Base-by-base conservation (phyloP, 164 flowering plant species). In the Cinnamomum micranthum region DNA sequence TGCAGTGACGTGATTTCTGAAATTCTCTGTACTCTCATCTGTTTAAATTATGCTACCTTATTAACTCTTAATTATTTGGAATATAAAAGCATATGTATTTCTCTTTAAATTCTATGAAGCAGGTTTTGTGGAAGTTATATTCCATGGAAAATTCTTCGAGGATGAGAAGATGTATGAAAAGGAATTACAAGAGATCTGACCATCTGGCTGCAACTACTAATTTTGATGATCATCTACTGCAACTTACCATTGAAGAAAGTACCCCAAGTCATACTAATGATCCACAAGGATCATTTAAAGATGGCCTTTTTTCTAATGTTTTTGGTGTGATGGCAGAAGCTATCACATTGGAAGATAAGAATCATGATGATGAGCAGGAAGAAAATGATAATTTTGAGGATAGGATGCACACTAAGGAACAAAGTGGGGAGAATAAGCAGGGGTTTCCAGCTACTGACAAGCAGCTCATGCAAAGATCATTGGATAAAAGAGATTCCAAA, bases 101-200 rank as follows among this genome's bases (percentile, higher is more conserved):
- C 27, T 51, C 17, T 66, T 19, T 1, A 67, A 55, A n/a, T 19
- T 67, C 28, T 4, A 50, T n/a, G 63, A 52, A 74, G 60, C 84
- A 92, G 99, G 85, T 87, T 28, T 91, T 92, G 82, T 96, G 98
- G 97, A 94, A 91, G 90, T 89, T 96, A 72, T 97, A 94, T 76
- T 80, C 77, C 65, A 89, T 90, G 97, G 98, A 96, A 87, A 94
- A 86, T 84, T 94, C 97, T 76, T 86, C 90, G 13, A 86, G 99
- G 81, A 96, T 96, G 99, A 86, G 98, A 82, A 83, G 74, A 79
- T 86, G 87, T 79, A 71, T 94, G 80, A 88, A 91, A 78, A 90
- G 90, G 82, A 87, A 92, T 72, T 96, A 90, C 76, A 76, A 73
- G 77, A 97, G 99, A 19, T 88, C 93, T 69, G 89, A 88, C 78